A percentile compares a stretch with the other conserved stretches of the same genome.
Evolutionary conservation across 176 grass and related monocot species (phyloP).

Genomic region (Canna indica): DNA sequence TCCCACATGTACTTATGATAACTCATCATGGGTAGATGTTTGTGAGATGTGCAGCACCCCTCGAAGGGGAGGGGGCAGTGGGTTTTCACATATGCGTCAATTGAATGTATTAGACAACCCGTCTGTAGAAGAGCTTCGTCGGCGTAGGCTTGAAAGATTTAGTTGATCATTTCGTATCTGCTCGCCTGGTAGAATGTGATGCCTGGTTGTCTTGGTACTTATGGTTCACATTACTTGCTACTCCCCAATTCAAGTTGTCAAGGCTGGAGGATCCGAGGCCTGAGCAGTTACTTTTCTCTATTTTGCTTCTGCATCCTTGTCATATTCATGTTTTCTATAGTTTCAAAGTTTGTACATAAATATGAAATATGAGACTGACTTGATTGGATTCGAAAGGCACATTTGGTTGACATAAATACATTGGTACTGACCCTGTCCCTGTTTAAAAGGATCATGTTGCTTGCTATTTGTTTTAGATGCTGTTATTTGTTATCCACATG

Average conservation of each 20-base stretch:
- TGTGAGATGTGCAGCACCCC: slow-evolving; percentile 84
- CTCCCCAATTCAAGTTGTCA: too few species aligned
- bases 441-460: too few species aligned
- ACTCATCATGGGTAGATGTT: slow-evolving; percentile 37
- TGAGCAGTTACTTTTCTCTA: too few species aligned
- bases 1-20: slow-evolving; percentile 70
- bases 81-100: neutral
- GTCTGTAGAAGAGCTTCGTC: slow-evolving; percentile 55
- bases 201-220: too few species aligned
- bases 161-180: slow-evolving; percentile 28
- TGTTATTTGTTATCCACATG: too few species aligned
- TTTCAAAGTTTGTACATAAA: neutral
- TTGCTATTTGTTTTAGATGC: too few species aligned
- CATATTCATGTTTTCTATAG: neutral
- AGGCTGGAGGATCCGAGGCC: too few species aligned
- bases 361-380: neutral
- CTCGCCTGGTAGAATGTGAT: neutral
- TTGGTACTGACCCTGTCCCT: too few species aligned
- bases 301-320: too few species aligned
- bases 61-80: slow-evolving; percentile 20
- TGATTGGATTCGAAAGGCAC: neutral
- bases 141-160: slow-evolving; percentile 68
- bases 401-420: neutral
- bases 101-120: slow-evolving; percentile 13
- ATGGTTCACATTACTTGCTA: too few species aligned